phyloP scores from a whole-genome alignment of 176 grass and related monocot genomes.

The Miscanthus lutarioriparius region DNA sequence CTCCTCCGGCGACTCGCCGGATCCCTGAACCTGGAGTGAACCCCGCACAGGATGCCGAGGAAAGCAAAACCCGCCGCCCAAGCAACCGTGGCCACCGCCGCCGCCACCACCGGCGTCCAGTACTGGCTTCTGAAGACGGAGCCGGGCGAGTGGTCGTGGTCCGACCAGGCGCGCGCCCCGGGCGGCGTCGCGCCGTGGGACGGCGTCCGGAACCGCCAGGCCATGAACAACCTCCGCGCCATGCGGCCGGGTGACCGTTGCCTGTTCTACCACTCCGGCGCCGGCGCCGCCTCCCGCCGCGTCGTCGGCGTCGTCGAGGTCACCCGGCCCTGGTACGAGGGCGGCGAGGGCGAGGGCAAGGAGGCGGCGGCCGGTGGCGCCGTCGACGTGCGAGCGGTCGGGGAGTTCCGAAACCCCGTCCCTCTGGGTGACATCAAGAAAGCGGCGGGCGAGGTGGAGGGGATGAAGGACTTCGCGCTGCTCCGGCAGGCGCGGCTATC shows the following conservation, averaged over 20 bases:
- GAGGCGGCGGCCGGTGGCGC: conserved; percentile 42
- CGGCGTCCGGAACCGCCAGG: conserved; percentile 80
- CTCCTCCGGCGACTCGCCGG: conserved; percentile 30
- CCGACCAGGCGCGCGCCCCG: conserved; percentile 56
- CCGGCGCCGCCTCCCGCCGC: conserved; percentile 49
- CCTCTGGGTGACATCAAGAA: conserved; percentile 69
- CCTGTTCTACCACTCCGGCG: conserved; percentile 88
- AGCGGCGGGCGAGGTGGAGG: conserved; percentile 52
- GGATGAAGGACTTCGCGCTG: conserved; percentile 69
- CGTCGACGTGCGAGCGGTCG: conserved; percentile 69
- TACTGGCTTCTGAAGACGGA: conserved; percentile 90
- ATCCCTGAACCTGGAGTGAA: neutral
- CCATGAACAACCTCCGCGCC: conserved; percentile 65
- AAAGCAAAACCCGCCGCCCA: conserved; percentile 2
- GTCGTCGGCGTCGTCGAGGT: conserved; percentile 78
- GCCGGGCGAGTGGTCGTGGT: conserved; percentile 89
- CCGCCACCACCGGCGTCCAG: neutral
- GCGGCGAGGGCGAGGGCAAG: neutral
- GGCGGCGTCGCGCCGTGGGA: conserved; percentile 80
- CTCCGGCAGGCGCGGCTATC: conserved; percentile 76
- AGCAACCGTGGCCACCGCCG: neutral
- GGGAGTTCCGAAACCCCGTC: conserved; percentile 50
- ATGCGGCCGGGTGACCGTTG: conserved; percentile 65
- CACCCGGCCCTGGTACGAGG: conserved; percentile 61
- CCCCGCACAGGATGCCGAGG: conserved; percentile 39